A percentile compares a stretch with the other conserved stretches of the same genome.
phyloP scores from a whole-genome alignment of 306 rosid species.

The Styphnolobium japonicum region DNA sequence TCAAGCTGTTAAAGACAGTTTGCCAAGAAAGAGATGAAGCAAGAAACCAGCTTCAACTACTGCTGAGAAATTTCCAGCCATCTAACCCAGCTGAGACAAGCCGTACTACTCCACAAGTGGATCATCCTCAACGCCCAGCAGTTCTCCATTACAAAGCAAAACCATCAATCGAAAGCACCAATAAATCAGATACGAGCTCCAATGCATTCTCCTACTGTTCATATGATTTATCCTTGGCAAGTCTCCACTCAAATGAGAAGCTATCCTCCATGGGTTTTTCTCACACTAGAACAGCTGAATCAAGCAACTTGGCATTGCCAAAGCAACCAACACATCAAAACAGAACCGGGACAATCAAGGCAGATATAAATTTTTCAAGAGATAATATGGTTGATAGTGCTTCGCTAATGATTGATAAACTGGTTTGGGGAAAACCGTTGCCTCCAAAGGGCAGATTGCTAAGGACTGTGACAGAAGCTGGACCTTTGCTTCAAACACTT shows the following conservation, averaged over 20 bases:
- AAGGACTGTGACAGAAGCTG: constrained; percentile 42
- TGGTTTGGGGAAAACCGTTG: constrained; percentile 34
- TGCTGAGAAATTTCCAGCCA: constrained; percentile 29
- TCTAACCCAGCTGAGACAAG: not conserved
- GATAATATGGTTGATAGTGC: constrained; percentile 1
- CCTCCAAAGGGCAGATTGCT: constrained; percentile 50
- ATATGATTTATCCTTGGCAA: constrained; percentile 30
- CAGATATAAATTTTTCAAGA: not conserved
- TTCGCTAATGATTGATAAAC: constrained; percentile 24
- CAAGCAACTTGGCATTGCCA: not conserved
- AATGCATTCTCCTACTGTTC: not conserved
- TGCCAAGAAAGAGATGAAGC: constrained; percentile 73
- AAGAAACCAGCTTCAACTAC: constrained; percentile 44
- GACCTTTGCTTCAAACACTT: constrained; percentile 58
- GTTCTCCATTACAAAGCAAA: not conserved
- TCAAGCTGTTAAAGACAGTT: constrained; percentile 37
- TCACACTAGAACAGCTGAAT: constrained; percentile 10
- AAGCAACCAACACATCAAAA: constrained; percentile 6
- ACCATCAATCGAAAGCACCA: not conserved
- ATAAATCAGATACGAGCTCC: not conserved
- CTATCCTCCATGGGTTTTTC: not conserved
- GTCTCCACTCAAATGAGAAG: constrained; percentile 11
- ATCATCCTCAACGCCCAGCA: not conserved
- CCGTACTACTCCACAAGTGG: not conserved
- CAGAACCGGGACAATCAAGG: not conserved